Conservation (phyloP, 768 basidiomycete genomes). For the Pleurotus eryngii region DNA sequence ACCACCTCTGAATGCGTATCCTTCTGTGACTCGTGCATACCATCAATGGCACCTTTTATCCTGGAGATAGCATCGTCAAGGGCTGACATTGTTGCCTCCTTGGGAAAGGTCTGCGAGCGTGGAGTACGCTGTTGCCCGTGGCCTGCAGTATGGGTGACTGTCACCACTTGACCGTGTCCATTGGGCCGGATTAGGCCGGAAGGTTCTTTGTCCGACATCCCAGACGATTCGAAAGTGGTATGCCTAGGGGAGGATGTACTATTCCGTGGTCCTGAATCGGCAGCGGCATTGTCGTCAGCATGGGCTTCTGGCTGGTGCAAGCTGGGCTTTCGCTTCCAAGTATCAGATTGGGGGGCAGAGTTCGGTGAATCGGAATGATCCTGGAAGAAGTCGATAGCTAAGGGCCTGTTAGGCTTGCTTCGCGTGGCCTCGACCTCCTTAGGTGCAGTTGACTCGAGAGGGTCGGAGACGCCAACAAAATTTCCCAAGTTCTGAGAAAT, state of each 20-base stretch:
- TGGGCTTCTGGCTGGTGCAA: not conserved
- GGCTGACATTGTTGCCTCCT: constrained; percentile 63
- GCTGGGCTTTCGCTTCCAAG: constrained; percentile 43
- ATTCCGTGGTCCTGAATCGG: not conserved
- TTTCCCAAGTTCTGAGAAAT: constrained; percentile 74
- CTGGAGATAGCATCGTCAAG: constrained; percentile 82
- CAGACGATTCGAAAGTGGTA: not conserved
- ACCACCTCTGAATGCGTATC: constrained; percentile 22
- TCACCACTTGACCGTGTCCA: constrained; percentile 13
- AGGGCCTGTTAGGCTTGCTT: constrained; percentile 37
- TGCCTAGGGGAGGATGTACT: not conserved
- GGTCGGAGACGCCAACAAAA: constrained; percentile 47
- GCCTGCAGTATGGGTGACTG: constrained; percentile 21
- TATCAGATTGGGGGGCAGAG: not conserved
- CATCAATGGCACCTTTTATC: constrained; percentile 76
- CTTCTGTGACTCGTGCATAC: constrained; percentile 52
- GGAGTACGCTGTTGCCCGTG: constrained; percentile 27
- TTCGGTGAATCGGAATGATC: constrained; percentile 27
- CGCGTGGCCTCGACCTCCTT: constrained; percentile 20
- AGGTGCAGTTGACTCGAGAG: constrained; percentile 15
- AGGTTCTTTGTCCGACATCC: constrained; percentile 7
- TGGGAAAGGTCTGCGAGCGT: constrained; percentile 41
- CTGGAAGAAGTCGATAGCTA: constrained; percentile 75
- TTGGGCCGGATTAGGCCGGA: not conserved
- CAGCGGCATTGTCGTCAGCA: not conserved